A percentile compares a stretch with the other conserved stretches of the same genome.
Conservation (phyloP, 2,329 filamentous ascomycete genomes). For the Penicillium verrucosum region DNA sequence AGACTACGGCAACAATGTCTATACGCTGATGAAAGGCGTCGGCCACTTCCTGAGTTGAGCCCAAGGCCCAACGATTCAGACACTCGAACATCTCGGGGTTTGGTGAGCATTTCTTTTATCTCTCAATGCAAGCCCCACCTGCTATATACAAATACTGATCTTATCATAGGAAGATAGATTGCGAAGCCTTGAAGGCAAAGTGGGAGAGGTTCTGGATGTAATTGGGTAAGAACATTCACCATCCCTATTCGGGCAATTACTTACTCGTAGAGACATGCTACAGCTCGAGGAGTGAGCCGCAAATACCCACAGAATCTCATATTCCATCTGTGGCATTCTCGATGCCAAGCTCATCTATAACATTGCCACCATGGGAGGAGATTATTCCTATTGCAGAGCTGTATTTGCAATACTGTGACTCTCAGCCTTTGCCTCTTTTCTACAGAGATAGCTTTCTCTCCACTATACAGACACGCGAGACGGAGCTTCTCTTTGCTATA, state of each 20-base stretch:
- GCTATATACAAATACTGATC: background rate
- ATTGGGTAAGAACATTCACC: conserved; percentile 30
- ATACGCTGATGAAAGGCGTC: conserved; percentile 40
- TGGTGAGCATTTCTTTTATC: conserved; percentile 17
- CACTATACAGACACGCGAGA: conserved; percentile 39
- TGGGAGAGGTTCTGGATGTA: conserved; percentile 36
- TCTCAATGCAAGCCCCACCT: background rate
- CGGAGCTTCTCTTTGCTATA: conserved; percentile 36
- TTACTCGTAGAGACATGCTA: conserved; percentile 5
- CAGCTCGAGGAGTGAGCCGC: conserved; percentile 15
- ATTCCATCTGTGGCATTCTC: conserved; percentile 9
- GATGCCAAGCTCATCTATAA: conserved; percentile 20
- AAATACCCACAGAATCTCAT: conserved; percentile 6
- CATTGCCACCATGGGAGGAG: conserved; percentile 40
- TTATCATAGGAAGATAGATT: conserved; percentile 32
- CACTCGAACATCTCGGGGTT: conserved; percentile 11
- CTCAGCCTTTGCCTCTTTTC: conserved; percentile 51
- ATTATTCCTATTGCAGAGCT: conserved; percentile 40
- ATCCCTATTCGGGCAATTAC: background rate
- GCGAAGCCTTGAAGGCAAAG: conserved; percentile 33
- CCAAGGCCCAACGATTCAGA: conserved; percentile 13
- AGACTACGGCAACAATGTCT: conserved; percentile 49
- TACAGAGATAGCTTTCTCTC: conserved; percentile 40
- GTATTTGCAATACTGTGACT: conserved; percentile 50
- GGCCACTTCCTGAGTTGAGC: conserved; percentile 13